Conservation (phyloP, 2,329 filamentous ascomycete genomes). For the Canariomyces notabilis region DNA sequence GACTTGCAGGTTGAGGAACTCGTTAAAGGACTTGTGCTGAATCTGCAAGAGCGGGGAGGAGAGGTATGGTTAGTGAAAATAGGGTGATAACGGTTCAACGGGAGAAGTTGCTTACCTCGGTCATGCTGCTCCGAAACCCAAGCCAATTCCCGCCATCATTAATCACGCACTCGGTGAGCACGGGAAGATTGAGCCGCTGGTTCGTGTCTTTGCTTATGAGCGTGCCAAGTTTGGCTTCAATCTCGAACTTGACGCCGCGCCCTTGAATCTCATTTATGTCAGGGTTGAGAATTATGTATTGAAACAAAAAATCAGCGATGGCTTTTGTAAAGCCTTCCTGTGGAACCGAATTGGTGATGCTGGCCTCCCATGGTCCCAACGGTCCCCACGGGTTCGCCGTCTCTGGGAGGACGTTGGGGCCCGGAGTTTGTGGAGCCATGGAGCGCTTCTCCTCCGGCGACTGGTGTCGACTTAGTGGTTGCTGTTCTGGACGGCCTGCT, state of each 20-base stretch:
- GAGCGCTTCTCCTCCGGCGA: constrained; percentile 44
- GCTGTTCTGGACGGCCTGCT: constrained; percentile 26
- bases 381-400: constrained; percentile 24
- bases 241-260: constrained; percentile 72
- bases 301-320: constrained; percentile 77
- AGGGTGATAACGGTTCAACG: not conserved
- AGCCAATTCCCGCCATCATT: constrained; percentile 51
- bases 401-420: constrained; percentile 21
- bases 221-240: constrained; percentile 88
- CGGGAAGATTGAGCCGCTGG: constrained; percentile 60
- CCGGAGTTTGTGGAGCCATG: constrained; percentile 20
- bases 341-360: constrained; percentile 65
- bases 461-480: constrained; percentile 37
- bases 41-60: constrained; percentile 39
- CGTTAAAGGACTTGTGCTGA: constrained; percentile 80
- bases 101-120: constrained; percentile 55
- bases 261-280: constrained; percentile 59
- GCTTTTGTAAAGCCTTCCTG: constrained; percentile 68
- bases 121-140: constrained; percentile 85
- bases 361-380: constrained; percentile 58
- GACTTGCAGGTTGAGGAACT: constrained; percentile 71
- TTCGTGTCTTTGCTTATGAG: constrained; percentile 70
- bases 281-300: constrained; percentile 62
- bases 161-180: constrained; percentile 67
- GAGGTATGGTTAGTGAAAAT: not conserved